A percentile compares a stretch with the other conserved stretches of the same genome.
Evolutionary conservation across 352 stramenopile species (phyloP).

Genomic region (Pythium coloratum): DNA sequence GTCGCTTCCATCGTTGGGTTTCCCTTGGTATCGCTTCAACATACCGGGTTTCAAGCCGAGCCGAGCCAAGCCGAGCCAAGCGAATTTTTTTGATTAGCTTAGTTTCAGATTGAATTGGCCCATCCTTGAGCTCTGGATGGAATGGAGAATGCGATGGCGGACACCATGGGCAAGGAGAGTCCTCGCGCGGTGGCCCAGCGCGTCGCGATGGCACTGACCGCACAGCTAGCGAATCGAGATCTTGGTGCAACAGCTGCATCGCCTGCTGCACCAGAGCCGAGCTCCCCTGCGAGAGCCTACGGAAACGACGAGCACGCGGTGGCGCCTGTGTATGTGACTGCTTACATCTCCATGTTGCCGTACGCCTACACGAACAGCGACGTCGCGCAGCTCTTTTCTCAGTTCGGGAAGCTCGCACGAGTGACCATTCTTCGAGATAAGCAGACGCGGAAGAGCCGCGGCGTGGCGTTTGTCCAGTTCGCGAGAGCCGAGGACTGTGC

Average conservation of each 20-base stretch:
- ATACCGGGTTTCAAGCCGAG: neutral
- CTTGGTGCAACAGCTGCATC: neutral
- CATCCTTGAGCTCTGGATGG: neutral
- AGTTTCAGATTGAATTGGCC: neutral
- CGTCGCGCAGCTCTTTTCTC: conserved; percentile 81
- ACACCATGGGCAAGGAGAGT: conserved; percentile 6
- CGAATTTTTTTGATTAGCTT: neutral
- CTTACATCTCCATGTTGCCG: conserved; percentile 88
- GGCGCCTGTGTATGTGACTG: conserved; percentile 42
- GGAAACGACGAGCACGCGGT: neutral
- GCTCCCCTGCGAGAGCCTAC: neutral
- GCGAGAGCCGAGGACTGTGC: conserved; percentile 61
- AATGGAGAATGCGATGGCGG: conserved; percentile 9
- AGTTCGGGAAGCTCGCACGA: conserved; percentile 71
- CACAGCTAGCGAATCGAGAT: conserved; percentile 6
- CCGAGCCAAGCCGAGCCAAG: neutral
- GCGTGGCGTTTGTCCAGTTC: conserved; percentile 88
- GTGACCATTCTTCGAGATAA: conserved; percentile 80
- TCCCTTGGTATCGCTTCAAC: conserved; percentile 7
- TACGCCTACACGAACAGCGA: conserved; percentile 89
- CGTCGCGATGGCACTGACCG: conserved; percentile 15
- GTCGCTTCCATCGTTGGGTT: neutral
- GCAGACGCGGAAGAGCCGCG: conserved; percentile 65
- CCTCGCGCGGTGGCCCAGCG: conserved; percentile 17
- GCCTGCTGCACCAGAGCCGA: neutral